phyloP scores from a whole-genome alignment of 2,329 filamentous ascomycete genomes.

The Lanzia echinophila region DNA sequence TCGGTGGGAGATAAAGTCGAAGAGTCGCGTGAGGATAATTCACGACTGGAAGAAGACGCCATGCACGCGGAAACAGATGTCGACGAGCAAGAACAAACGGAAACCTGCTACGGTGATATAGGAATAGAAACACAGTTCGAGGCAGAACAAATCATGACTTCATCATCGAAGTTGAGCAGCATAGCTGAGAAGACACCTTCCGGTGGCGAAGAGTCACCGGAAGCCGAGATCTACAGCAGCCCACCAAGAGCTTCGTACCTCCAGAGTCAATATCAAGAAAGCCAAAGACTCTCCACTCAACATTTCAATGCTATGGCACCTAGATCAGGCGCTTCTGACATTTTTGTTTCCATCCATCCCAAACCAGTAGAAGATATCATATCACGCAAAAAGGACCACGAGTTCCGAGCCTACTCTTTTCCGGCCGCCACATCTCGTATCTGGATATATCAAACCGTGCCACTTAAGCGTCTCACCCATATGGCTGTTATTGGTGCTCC shows the following conservation, averaged over 20 bases:
- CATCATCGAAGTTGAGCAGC: background rate
- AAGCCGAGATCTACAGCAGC: background rate
- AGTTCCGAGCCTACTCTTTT: constrained; percentile 50
- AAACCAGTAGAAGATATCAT: constrained; percentile 44
- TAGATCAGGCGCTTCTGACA: constrained; percentile 45
- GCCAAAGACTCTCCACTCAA: constrained; percentile 46
- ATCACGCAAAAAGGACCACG: constrained; percentile 44
- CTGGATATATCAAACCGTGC: constrained; percentile 52
- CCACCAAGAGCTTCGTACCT: constrained; percentile 4
- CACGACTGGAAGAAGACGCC: background rate
- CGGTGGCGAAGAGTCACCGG: constrained; percentile 9
- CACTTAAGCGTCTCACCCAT: constrained; percentile 45
- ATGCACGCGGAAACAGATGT: background rate
- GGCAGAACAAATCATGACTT: constrained; percentile 13
- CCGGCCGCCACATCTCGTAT: constrained; percentile 49
- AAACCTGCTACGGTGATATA: constrained; percentile 27
- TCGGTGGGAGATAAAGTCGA: background rate
- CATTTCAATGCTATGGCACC: constrained; percentile 42
- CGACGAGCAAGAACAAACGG: constrained; percentile 10
- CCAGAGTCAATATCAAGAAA: constrained; percentile 31
- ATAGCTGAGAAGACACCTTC: background rate
- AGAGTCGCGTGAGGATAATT: background rate
- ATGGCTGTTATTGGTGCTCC: constrained; percentile 49
- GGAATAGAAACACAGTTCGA: constrained; percentile 23
- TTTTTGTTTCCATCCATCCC: constrained; percentile 45